These are phyloP conservation scores for Leccinum uliginosum DNA, from an alignment of 768 basidiomycete genomes.

Conservation along the genomic window DNA sequence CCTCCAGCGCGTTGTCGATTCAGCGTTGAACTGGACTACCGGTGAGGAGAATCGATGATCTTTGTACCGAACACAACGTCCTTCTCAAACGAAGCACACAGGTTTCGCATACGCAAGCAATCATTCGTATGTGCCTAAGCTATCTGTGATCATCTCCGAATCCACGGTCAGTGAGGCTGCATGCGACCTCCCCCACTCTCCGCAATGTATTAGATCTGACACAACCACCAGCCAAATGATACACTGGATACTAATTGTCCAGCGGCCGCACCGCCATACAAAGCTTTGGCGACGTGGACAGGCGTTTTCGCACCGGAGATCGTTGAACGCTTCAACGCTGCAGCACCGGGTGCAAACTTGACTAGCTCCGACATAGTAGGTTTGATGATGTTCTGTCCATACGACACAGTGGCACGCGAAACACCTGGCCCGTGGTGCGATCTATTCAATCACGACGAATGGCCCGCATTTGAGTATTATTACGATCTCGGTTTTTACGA, in stretches of 20 bases:
- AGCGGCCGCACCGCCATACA: slow-evolving; percentile 29
- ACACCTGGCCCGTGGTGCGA: slow-evolving; percentile 59
- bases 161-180: slow-evolving; percentile 32
- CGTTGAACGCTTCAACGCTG: slow-evolving; percentile 50
- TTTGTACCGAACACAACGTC: background rate
- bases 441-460: slow-evolving; percentile 59
- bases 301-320: slow-evolving; percentile 50
- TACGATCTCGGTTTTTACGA: slow-evolving; percentile 76
- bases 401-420: slow-evolving; percentile 56
- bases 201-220: background rate
- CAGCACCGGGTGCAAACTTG: slow-evolving; percentile 61
- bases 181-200: background rate
- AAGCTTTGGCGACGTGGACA: slow-evolving; percentile 42
- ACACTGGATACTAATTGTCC: slow-evolving; percentile 65
- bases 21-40: slow-evolving; percentile 62
- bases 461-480: slow-evolving; percentile 58
- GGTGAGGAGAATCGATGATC: slow-evolving; percentile 34
- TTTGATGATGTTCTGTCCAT: slow-evolving; percentile 70
- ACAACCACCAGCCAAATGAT: slow-evolving; percentile 43
- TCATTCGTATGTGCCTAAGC: slow-evolving; percentile 37
- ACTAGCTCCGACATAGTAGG: slow-evolving; percentile 47
- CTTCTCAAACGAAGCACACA: background rate
- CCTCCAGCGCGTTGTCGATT: slow-evolving; percentile 53
- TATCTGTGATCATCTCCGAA: slow-evolving; percentile 57
- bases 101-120: slow-evolving; percentile 49